Conservation (phyloP, 805 yeast species). For the Metschnikowia santaceciliae region DNA sequence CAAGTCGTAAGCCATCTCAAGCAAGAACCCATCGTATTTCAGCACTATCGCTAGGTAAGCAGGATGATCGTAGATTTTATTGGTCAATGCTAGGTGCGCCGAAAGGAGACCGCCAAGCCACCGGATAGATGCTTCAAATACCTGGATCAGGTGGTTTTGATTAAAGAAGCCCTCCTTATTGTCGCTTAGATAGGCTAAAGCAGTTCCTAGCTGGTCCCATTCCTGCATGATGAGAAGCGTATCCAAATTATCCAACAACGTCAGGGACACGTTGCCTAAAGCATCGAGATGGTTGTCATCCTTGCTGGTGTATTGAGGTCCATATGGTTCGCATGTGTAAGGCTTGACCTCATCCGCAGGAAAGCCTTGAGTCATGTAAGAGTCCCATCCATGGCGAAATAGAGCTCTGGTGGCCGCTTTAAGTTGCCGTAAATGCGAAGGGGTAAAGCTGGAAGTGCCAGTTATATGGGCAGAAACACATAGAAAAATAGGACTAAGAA, state of each 20-base stretch:
- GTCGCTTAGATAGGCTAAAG: constrained; percentile 26
- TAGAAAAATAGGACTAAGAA: not conserved
- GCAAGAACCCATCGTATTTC: constrained; percentile 67
- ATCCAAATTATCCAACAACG: constrained; percentile 76
- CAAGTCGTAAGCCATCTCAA: constrained; percentile 67
- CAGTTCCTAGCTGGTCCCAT: constrained; percentile 44
- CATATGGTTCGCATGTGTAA: constrained; percentile 61
- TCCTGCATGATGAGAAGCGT: constrained; percentile 72
- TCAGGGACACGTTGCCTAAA: constrained; percentile 76
- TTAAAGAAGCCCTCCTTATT: constrained; percentile 49
- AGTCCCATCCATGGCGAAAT: constrained; percentile 71
- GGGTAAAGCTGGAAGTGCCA: constrained; percentile 31
- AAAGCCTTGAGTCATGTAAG: constrained; percentile 65
- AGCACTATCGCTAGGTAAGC: constrained; percentile 13
- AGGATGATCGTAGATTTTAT: constrained; percentile 14
- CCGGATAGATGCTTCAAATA: constrained; percentile 82
- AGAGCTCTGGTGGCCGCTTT: constrained; percentile 48
- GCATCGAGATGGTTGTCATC: constrained; percentile 71
- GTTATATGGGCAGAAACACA: not conserved
- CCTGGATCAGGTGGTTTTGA: constrained; percentile 72
- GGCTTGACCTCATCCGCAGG: constrained; percentile 85
- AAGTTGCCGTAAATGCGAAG: constrained; percentile 30
- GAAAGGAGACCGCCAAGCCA: constrained; percentile 79
- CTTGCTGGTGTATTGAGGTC: constrained; percentile 54
- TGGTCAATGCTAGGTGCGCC: constrained; percentile 55